phyloP scores from a whole-genome alignment of 257 asterid species.

The Forsythia viridissima region DNA sequence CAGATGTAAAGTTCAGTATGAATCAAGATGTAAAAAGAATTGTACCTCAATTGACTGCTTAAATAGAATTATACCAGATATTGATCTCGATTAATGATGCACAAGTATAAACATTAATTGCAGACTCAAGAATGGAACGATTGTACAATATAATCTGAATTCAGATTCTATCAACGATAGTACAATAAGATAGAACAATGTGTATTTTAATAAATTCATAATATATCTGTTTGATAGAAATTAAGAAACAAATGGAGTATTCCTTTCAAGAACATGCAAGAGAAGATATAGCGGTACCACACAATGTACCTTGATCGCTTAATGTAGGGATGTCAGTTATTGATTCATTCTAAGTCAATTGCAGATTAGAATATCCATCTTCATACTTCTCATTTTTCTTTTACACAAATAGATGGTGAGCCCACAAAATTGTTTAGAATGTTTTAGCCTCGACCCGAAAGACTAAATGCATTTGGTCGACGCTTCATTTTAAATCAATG shows the following conservation, averaged over 20 bases:
- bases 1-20: too few relatives aligned
- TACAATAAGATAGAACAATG: neutral
- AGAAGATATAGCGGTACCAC: neutral
- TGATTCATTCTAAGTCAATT: neutral
- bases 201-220: neutral
- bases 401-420: too few relatives aligned
- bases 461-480: too few relatives aligned
- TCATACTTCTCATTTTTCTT: too few relatives aligned
- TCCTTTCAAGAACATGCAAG: conserved; percentile 8
- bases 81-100: neutral
- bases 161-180: neutral
- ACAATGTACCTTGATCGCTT: neutral
- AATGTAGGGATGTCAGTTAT: conserved; percentile 15
- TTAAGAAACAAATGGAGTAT: conserved; percentile 13
- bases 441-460: too few relatives aligned
- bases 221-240: conserved; percentile 27
- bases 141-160: neutral
- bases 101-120: neutral
- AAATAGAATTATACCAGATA: neutral
- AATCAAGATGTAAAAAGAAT: too few relatives aligned
- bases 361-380: neutral
- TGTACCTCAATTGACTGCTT: too few relatives aligned
- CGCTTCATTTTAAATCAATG: too few relatives aligned
- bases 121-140: neutral
- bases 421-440: too few relatives aligned